Evolutionary conservation across 1,139 yeast species (phyloP), one percentile per base, ranked within the genome.

Genomic region (Sugiyamaella xylanicola): DNA sequence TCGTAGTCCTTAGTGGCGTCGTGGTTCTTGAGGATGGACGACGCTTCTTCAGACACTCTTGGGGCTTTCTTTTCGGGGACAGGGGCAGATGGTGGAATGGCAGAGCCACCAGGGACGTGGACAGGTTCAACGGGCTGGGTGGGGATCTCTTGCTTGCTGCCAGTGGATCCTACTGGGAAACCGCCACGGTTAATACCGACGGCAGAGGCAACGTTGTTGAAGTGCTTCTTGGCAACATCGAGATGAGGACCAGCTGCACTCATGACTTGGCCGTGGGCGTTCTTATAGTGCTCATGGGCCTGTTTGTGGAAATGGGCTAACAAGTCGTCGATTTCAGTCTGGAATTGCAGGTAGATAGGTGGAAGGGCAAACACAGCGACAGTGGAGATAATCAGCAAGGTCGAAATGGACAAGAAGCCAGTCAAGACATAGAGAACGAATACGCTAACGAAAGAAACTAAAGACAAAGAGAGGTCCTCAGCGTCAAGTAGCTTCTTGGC

Each of bases 281-380:
- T 51, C 59, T 76, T 65, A 57, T 82, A 71, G 74, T 86, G 85
- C 51, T 75, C 78, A 69, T 80, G 81, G 56, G 84, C 84, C 53
- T 81, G 66, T 62, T 79, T 76, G 61, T 84, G 74, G 70, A 77
- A 80, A 63, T 83, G 78, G 59, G 80, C 81, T 56, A 87, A 80
- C 55, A 83, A 82, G 53, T 85, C 84, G 74, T 92, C 96, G 71
- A 93, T 87, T 76, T 87, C 87, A 67, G 79, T 79, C 79, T 90
- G 85, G 81, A 88, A 85, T 64, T 79, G 80, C 63, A 80, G 74
- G 77, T 92, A 93, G 62, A 87, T 68, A 35, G 82, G 82, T 59
- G 99, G 98, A 51, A 82, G 74, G 48, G 95, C 75, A 79, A 93
- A 93, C 19, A 87, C 80, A 36, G 78, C 71, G 53, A 89, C 73